Evolutionary conservation across 164 flowering plant genomes (phyloP).

Genomic region (Akebia trifoliata): DNA sequence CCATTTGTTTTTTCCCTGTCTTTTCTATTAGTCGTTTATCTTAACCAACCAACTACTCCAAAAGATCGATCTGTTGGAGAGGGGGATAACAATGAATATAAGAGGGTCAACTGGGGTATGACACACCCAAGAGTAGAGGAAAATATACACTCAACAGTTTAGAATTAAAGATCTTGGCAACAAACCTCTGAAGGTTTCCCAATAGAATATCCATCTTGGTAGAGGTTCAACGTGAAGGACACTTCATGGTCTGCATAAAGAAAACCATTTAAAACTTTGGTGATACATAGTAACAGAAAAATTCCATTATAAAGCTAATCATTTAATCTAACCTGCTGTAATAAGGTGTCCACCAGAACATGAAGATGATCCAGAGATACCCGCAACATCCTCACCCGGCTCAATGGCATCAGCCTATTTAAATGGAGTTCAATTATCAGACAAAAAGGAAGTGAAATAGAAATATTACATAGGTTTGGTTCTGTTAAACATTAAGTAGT

Average conservation of each 20-base stretch:
- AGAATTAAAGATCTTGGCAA: slow-evolving; percentile 4
- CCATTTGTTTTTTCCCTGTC: background rate
- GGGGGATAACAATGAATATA: no score
- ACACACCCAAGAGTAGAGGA: no score
- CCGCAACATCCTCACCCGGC: slow-evolving; percentile 25
- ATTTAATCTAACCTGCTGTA: slow-evolving; percentile 18
- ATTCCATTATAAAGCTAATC: background rate
- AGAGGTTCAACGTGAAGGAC: slow-evolving; percentile 78
- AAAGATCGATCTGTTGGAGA: no score
- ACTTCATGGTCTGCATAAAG: slow-evolving; percentile 59
- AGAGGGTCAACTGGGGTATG: no score
- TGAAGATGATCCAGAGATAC: slow-evolving; percentile 32
- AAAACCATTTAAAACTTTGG: background rate
- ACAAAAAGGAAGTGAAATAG: background rate
- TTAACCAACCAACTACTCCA: no score
- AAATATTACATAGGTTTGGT: slow-evolving; percentile 1
- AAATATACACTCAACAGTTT: no score
- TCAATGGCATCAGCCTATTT: slow-evolving; percentile 28
- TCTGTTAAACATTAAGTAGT: no score
- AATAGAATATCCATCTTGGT: slow-evolving; percentile 79
- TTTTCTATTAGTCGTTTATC: background rate
- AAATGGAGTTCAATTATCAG: slow-evolving; percentile 1
- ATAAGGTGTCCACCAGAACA: slow-evolving; percentile 24
- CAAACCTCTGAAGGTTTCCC: slow-evolving; percentile 81
- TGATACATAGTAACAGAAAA: background rate